Conservation (phyloP, 106 monocot genomes). For the Platanthera zijinensis region DNA sequence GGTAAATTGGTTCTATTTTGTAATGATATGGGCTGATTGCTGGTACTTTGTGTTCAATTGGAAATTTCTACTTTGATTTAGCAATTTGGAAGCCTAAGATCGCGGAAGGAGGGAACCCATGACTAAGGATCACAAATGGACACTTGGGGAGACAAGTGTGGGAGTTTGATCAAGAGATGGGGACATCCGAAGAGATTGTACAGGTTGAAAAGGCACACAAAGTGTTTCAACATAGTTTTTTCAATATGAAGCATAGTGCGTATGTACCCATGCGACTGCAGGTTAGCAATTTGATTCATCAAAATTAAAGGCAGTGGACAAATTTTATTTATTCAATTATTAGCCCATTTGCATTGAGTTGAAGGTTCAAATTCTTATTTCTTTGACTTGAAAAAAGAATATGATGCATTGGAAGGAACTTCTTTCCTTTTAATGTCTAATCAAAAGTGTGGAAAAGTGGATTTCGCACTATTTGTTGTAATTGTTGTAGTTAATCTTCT, state of each 20-base stretch:
- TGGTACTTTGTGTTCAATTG: background rate
- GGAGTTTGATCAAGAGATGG: slow-evolving; percentile 63
- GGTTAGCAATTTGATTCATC: slow-evolving; percentile 22
- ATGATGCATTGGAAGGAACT: background rate
- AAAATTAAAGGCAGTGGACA: background rate
- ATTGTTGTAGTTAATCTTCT: background rate
- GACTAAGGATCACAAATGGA: slow-evolving; percentile 54
- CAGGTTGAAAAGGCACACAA: slow-evolving; percentile 45
- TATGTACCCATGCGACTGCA: slow-evolving; percentile 79
- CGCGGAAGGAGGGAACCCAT: slow-evolving; percentile 56
- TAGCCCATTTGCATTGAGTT: background rate
- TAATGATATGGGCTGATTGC: no score
- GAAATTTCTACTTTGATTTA: background rate
- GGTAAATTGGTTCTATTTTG: no score
- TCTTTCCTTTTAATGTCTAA: background rate
- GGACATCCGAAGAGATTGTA: slow-evolving; percentile 48
- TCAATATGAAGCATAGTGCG: slow-evolving; percentile 61
- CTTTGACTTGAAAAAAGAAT: background rate
- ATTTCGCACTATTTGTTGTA: background rate
- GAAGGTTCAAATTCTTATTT: background rate
- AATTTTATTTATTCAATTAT: background rate
- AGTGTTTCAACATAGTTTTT: slow-evolving; percentile 25
- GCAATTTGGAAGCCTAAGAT: slow-evolving; percentile 78
- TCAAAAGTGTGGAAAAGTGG: background rate
- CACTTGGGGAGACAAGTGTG: slow-evolving; percentile 71